Conservation (phyloP, 31 red algal species). For the Pterothamnion heteromorphum region DNA sequence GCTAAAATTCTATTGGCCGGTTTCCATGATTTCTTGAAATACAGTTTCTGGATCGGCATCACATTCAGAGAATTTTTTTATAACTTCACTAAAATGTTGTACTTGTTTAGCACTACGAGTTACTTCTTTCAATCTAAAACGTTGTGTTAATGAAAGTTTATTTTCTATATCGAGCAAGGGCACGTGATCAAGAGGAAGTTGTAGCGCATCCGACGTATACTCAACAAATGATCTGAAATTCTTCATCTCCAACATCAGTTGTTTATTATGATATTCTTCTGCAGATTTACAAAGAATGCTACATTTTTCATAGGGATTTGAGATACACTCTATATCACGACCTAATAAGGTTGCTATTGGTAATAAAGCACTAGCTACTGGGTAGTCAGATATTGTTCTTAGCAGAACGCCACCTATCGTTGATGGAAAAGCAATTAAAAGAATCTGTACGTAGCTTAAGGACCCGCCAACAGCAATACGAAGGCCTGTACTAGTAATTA, state of each 20-base stretch:
- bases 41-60: constrained; percentile 25
- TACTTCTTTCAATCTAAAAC: constrained; percentile 15
- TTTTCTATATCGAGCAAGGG: not conserved
- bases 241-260: constrained; percentile 20
- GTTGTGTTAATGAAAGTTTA: not conserved
- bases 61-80: constrained; percentile 39
- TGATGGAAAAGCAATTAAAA: constrained; percentile 41
- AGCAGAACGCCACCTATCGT: constrained; percentile 5
- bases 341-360: constrained; percentile 23
- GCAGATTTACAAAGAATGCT: constrained; percentile 15
- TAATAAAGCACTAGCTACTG: constrained; percentile 27
- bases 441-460: constrained; percentile 30
- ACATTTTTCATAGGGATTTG: constrained; percentile 20
- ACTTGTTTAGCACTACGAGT: not conserved
- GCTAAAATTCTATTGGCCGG: constrained; percentile 16
- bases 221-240: constrained; percentile 9
- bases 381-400: not conserved
- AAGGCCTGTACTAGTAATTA: constrained; percentile 22
- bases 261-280: constrained; percentile 36
- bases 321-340: not conserved
- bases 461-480: constrained; percentile 15
- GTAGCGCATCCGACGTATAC: not conserved
- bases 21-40: constrained; percentile 31
- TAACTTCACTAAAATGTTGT: constrained; percentile 38
- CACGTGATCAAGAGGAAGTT: not conserved